phyloP scores from a whole-genome alignment of 2,329 filamentous ascomycete species.

The Aspergillus udagawae region DNA sequence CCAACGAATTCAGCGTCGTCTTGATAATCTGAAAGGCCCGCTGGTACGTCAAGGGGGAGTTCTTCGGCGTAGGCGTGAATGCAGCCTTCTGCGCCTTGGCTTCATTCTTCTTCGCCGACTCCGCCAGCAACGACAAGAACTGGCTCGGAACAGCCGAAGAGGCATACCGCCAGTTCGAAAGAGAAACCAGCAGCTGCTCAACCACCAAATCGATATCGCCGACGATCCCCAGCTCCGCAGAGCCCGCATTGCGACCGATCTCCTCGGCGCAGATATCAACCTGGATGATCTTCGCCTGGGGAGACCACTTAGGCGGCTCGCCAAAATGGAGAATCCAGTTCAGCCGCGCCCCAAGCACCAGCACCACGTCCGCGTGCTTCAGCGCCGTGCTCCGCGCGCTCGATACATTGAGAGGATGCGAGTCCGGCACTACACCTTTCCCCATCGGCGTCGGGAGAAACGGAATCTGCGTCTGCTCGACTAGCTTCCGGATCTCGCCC shows the following conservation, averaged over 20 bases:
- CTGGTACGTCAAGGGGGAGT: constrained; percentile 47
- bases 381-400: constrained; percentile 53
- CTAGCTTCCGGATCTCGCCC: constrained; percentile 40
- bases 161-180: constrained; percentile 45
- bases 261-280: constrained; percentile 54
- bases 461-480: constrained; percentile 48
- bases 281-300: constrained; percentile 50
- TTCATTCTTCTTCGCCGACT: constrained; percentile 44
- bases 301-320: constrained; percentile 52
- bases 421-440: constrained; percentile 55
- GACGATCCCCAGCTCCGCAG: constrained; percentile 47
- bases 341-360: constrained; percentile 52
- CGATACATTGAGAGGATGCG: constrained; percentile 50
- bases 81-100: constrained; percentile 43
- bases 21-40: constrained; percentile 53
- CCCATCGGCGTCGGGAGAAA: constrained; percentile 59
- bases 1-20: constrained; percentile 44
- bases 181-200: constrained; percentile 41
- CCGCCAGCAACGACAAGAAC: constrained; percentile 28
- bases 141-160: constrained; percentile 24
- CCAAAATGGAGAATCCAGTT: constrained; percentile 60
- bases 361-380: constrained; percentile 52
- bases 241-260: constrained; percentile 49
- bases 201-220: constrained; percentile 51
- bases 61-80: constrained; percentile 27